Conservation (phyloP, 805 yeast species). For the Brettanomyces custersianus region DNA sequence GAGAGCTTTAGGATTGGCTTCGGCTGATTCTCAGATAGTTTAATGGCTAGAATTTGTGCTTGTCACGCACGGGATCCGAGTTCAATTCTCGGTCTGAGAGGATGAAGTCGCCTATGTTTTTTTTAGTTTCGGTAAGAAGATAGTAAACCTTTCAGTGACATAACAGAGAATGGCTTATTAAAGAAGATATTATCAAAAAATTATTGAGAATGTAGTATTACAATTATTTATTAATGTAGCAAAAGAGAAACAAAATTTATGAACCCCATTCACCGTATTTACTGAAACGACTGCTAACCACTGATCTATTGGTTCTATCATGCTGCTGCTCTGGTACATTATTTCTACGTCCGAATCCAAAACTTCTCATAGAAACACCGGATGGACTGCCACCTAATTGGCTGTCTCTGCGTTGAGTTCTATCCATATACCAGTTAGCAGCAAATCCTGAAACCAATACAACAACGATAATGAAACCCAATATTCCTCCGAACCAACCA, state of each 20-base stretch:
- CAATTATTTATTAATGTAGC: no score
- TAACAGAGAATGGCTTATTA: no score
- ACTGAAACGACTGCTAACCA: conserved; percentile 22
- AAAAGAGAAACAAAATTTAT: no score
- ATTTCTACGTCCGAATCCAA: conserved; percentile 21
- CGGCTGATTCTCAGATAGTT: conserved; percentile 30
- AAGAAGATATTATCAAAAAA: no score
- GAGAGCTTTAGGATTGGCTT: conserved; percentile 26
- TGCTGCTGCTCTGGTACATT: conserved; percentile 6
- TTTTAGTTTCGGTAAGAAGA: no score
- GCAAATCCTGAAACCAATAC: conserved; percentile 14
- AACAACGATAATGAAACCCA: conserved; percentile 21
- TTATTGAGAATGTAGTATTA: no score
- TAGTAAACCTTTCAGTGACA: no score
- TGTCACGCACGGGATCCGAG: conserved; percentile 37
- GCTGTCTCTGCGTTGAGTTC: conserved; percentile 11
- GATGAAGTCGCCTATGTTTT: conserved; percentile 1
- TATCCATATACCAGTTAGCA: conserved; percentile 20
- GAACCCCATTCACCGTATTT: conserved; percentile 23
- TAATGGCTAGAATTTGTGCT: conserved; percentile 34
- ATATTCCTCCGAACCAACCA: conserved; percentile 45
- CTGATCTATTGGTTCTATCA: conserved; percentile 18
- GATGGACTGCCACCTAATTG: conserved; percentile 3
- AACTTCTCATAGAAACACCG: conserved; percentile 20
- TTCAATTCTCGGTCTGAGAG: conserved; percentile 35